Evolutionary conservation across 768 basidiomycete species (phyloP), one percentile per base, ranked within the genome.

Genomic region (Dendrothele bispora): DNA sequence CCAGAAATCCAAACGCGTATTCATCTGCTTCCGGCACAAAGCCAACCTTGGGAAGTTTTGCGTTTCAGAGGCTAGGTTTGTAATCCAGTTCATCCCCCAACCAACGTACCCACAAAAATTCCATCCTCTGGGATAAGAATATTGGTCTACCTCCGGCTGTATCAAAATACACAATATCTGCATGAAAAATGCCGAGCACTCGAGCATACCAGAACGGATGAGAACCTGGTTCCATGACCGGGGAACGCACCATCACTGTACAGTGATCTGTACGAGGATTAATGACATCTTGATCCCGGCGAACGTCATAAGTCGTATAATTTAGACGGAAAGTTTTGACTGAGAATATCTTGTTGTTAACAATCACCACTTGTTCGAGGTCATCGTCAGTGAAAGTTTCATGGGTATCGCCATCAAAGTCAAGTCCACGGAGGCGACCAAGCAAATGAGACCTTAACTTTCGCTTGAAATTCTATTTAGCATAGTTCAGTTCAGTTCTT

Each of bases 91-190:
- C 63, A 0, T 35, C 41, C 3, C 62, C 67, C 21, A 71, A 56
- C 73, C 73, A 75, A 0, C 62, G 62, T 2, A 76, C 61, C 68
- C 70, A 73, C 1, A 75, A 54, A 17, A 74, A 54, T 15, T 71
- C 65, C 29, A 69, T 52, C 28, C 17, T 36, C 21, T 53, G 37
- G 25, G 59, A 62, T 14, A 44, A 11, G 30, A 34, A n/a, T 30
- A 28, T 43, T 41, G 7, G 29, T n/a, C 17, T 34, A 17, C 1
- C 49, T 15, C 0, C 2, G 12, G 5, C 43, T 52, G 2, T 27
- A 12, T 20, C 60, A 47, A 2, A 40, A 5, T 1, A 63, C 53
- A 1, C 49, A 53, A 1, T 53, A 45, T 46, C 36, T 38, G 39
- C 61, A 45, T 64, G 63, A 30, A 49, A 53, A 39, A 66, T n/a